Conservation (phyloP, 2,329 filamentous ascomycete genomes). For the Hypoxylon sp. region DNA sequence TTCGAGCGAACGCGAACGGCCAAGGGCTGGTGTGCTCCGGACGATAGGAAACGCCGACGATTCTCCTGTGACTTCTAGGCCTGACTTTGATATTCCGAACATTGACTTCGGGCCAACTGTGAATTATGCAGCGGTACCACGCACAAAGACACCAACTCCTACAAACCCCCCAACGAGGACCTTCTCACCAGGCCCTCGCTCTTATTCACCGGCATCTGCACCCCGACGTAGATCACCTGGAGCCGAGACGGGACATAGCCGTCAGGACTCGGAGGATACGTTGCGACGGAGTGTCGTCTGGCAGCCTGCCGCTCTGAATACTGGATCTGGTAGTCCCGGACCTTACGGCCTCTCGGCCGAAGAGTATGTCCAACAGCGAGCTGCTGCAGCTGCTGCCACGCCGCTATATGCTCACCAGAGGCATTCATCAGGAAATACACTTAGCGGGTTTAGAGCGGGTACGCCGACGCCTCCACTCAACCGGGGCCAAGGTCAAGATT, state of each 20-base stretch:
- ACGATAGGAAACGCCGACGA: constrained; percentile 74
- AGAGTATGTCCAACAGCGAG: constrained; percentile 86
- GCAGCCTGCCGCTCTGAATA: constrained; percentile 76
- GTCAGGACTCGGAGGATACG: constrained; percentile 67
- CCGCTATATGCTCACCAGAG: constrained; percentile 74
- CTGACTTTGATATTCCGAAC: constrained; percentile 73
- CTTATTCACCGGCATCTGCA: constrained; percentile 47
- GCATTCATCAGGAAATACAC: constrained; percentile 67
- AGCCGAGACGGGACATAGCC: constrained; percentile 57
- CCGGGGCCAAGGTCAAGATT: constrained; percentile 60
- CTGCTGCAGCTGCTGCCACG: constrained; percentile 68
- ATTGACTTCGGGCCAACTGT: constrained; percentile 91
- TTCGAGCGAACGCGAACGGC: constrained; percentile 69
- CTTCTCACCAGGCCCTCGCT: constrained; percentile 54
- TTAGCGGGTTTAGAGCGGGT: constrained; percentile 57
- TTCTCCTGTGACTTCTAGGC: constrained; percentile 38
- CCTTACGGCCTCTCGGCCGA: constrained; percentile 74
- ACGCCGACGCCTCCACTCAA: constrained; percentile 62
- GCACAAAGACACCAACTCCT: constrained; percentile 43
- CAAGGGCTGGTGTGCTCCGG: constrained; percentile 84
- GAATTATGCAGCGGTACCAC: constrained; percentile 65
- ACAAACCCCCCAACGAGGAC: constrained; percentile 48
- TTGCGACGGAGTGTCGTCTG: constrained; percentile 78
- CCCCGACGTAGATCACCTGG: constrained; percentile 44
- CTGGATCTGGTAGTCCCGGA: constrained; percentile 64